Evolutionary conservation across 257 asterid genomes (phyloP).

Genomic region (Cordia subcordata): DNA sequence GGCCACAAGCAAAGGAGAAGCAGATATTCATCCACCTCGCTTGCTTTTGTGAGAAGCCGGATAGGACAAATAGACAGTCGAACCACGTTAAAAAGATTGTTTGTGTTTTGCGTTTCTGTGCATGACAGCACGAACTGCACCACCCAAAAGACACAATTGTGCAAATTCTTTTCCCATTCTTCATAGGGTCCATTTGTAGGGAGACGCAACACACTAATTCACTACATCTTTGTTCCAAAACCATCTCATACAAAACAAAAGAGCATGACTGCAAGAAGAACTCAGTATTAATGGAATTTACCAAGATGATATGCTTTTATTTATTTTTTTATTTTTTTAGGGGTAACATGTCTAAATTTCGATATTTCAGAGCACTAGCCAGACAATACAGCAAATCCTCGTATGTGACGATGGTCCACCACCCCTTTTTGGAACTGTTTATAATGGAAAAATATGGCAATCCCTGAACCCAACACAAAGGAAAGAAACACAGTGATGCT

Average conservation of each 20-base stretch:
- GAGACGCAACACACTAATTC: no score
- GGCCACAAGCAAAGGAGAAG: constrained; percentile 3
- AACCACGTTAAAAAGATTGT: no score
- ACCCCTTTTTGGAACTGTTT: constrained; percentile 23
- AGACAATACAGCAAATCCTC: constrained; percentile 19
- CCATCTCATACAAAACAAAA: constrained; percentile 2
- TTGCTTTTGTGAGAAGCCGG: constrained; percentile 9
- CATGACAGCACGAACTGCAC: no score
- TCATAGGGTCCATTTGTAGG: no score
- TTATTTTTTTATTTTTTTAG: no score
- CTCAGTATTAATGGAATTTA: no score
- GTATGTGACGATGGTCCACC: constrained; percentile 37
- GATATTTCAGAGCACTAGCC: constrained; percentile 17
- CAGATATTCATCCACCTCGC: constrained; percentile 19
- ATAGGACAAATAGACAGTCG: no score
- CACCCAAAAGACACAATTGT: no score
- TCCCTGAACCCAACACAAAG: constrained; percentile 18
- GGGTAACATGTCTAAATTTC: neutral
- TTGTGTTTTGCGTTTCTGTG: no score
- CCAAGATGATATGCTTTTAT: no score
- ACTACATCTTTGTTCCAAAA: neutral
- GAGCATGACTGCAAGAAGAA: neutral
- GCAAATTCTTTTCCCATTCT: no score
- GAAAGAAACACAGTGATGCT: constrained; percentile 15
- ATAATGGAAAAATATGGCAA: constrained; percentile 25